Evolutionary conservation across 768 basidiomycete genomes (phyloP).

Genomic region (Pholiota microspora): DNA sequence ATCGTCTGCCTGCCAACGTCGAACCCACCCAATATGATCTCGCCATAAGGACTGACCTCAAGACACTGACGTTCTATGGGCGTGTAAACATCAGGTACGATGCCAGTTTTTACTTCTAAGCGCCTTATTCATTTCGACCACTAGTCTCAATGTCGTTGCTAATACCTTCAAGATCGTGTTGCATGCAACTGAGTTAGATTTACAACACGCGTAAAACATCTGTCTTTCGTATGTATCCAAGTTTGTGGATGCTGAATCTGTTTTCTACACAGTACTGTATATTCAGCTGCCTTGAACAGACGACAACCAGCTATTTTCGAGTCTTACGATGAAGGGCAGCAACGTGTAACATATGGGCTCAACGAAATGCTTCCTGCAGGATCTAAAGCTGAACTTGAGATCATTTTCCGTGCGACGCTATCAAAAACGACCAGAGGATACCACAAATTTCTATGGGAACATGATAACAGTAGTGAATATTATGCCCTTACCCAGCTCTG

Average conservation of each 20-base stretch:
- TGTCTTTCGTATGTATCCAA: too few species aligned
- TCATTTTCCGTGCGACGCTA: constrained; percentile 44
- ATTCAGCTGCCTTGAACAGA: constrained; percentile 45
- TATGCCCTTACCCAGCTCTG: background rate
- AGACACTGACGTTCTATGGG: constrained; percentile 69
- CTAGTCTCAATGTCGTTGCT: constrained; percentile 58
- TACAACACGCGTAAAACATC: too few species aligned
- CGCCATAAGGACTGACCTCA: constrained; percentile 76
- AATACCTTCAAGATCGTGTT: constrained; percentile 62
- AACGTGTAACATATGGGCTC: constrained; percentile 66
- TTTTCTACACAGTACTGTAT: constrained; percentile 29
- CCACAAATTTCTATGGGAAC: background rate
- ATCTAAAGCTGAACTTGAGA: constrained; percentile 63
- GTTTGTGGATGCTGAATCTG: too few species aligned
- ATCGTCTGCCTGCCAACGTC: constrained; percentile 64
- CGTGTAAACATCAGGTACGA: constrained; percentile 62
- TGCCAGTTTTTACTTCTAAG: background rate
- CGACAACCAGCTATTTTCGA: constrained; percentile 41
- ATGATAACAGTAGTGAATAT: background rate
- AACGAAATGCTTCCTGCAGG: constrained; percentile 53
- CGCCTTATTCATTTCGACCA: background rate
- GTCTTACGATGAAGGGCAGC: constrained; percentile 51
- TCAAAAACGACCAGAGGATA: background rate
- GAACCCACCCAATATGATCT: constrained; percentile 76
- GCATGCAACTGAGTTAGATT: too few species aligned